A percentile compares a stretch with the other conserved stretches of the same genome.
Conservation (phyloP, 352 stramenopile genomes). For the Pythium plurisporium region DNA sequence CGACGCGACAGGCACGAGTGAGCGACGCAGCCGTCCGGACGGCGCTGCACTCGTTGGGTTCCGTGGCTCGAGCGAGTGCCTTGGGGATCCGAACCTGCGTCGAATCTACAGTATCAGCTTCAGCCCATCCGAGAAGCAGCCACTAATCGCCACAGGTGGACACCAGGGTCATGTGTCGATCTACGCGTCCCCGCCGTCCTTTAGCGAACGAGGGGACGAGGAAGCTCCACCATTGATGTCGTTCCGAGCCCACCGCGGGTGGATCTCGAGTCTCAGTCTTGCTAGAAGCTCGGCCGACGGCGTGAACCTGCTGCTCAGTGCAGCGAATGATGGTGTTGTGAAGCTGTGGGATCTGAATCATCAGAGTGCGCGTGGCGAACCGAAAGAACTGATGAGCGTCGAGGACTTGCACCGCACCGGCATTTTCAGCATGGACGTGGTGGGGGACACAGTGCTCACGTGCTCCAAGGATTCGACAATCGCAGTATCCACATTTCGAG, state of each 20-base stretch:
- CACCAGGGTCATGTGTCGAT: constrained; percentile 49
- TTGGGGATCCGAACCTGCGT: constrained; percentile 33
- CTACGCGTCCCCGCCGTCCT: constrained; percentile 9
- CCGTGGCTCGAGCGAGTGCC: not conserved
- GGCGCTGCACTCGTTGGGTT: constrained; percentile 16
- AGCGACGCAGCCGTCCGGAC: not conserved
- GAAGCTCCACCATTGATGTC: constrained; percentile 31
- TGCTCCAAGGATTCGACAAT: constrained; percentile 53
- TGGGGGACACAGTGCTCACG: constrained; percentile 29
- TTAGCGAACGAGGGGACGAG: constrained; percentile 8
- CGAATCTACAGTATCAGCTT: constrained; percentile 48
- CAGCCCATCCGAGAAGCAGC: constrained; percentile 33
- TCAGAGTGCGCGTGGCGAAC: constrained; percentile 7
- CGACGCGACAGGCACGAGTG: not conserved
- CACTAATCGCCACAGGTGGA: constrained; percentile 34
- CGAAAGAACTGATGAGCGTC: constrained; percentile 28
- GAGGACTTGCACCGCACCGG: constrained; percentile 36
- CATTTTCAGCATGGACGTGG: constrained; percentile 48
- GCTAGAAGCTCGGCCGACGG: constrained; percentile 22
- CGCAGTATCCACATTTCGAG: constrained; percentile 28
- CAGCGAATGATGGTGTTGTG: constrained; percentile 43
- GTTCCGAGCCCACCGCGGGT: constrained; percentile 48
- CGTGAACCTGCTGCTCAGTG: constrained; percentile 38
- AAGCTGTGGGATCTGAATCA: constrained; percentile 59
- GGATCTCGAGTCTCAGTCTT: constrained; percentile 47